Conservation (phyloP, 2,329 filamentous ascomycete genomes). For the Pseudopithomyces chartarum region DNA sequence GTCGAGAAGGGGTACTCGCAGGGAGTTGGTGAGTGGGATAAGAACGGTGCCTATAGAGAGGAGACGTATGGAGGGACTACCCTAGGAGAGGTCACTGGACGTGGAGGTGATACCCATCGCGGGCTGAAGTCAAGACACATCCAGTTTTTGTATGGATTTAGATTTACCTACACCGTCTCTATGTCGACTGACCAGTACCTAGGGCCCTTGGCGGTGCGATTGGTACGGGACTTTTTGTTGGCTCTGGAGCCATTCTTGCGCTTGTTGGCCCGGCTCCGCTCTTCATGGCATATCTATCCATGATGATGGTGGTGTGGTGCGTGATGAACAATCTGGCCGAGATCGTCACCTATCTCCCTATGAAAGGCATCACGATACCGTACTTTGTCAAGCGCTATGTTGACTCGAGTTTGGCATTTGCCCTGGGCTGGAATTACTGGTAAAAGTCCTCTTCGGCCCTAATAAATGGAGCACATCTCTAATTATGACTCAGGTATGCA, state of each 20-base stretch:
- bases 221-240: conserved; percentile 44
- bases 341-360: conserved; percentile 48
- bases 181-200: conserved; percentile 44
- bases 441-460: conserved; percentile 1
- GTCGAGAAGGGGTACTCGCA: conserved; percentile 30
- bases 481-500: conserved; percentile 27
- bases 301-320: conserved; percentile 46
- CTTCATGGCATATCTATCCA: conserved; percentile 45
- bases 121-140: conserved; percentile 46
- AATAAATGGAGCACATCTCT: not conserved
- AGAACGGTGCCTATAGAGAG: conserved; percentile 18
- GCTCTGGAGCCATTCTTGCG: conserved; percentile 39
- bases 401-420: conserved; percentile 51
- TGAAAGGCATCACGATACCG: conserved; percentile 45
- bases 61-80: conserved; percentile 34
- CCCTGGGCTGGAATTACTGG: conserved; percentile 40
- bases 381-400: conserved; percentile 51
- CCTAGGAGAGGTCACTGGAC: conserved; percentile 32
- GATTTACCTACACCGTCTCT: not conserved
- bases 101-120: conserved; percentile 41
- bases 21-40: conserved; percentile 17
- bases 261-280: conserved; percentile 40
- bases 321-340: conserved; percentile 50
- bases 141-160: conserved; percentile 38
- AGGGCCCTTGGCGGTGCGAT: conserved; percentile 66